Evolutionary conservation across 345 rosid species (phyloP), one percentile per base, ranked within the genome.

Genomic region (Gossypium stocksii): DNA sequence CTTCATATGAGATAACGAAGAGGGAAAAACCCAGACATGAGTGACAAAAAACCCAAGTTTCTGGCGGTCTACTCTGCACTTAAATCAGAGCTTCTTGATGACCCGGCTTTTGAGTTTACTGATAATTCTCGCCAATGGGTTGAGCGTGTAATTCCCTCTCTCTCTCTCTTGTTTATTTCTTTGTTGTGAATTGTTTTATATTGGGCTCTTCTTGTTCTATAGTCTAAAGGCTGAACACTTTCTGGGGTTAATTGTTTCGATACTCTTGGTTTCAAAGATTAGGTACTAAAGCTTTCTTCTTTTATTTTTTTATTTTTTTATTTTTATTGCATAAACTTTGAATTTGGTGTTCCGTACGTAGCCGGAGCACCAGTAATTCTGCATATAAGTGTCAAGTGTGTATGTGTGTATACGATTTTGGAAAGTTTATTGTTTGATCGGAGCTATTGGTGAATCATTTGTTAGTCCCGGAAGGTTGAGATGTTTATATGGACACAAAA

Each of bases 91-190:
- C 93, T 94, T 49, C 90, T 94, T n/a, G 56, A 84, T 15, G 98
- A 94, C 53, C 90, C 98, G 57, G 84, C 95, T 71, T 92, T 93
- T 80, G 97, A 91, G 64, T 92, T 91, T 87, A 79, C 88, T 10
- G 83, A 90, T 56, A 86, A 80, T 80, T 85, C 97, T 51, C 89
- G 90, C 62, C 89, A 84, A 76, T 90, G 98, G 98, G 90, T 94
- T 54, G 89, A 89, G 1, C 78, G 82, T 77, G 98, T 88, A 82
- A 29, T 34, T 77, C 54, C 16, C 64, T 27, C 20, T 66, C 13
- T 44, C 67, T 16, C 38, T 65, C 34, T 64, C 12, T 60, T 57
- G 2, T 34, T 25, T 7, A 25, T 20, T 64, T 46, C 15, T 66
- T 66, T 48, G 58, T 23, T 15, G 22, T 49, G 56, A 9, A 25